Conservation (phyloP, 306 rosid genomes). For the Cucumis sativus region Cucumber_9930_V3 NC_026658.2:23383501-23384000, state of each 20-base stretch:
- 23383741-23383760: neutral
- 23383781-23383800: conserved; percentile 25
- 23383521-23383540: conserved; percentile 23
- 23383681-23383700: conserved; percentile 61
- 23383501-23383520: too few relatives aligned
- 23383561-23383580: conserved; percentile 66
- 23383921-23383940: neutral
- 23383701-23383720: conserved; percentile 32
- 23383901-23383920: neutral
- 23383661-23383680: conserved; percentile 69
- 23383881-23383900: neutral
- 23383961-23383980: neutral
- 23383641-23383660: conserved; percentile 53
- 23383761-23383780: conserved; percentile 14
- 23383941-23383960: conserved; percentile 5
- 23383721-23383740: conserved; percentile 23
- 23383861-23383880: conserved; percentile 5
- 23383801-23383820: neutral
- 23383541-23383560: conserved; percentile 36
- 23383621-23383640: conserved; percentile 42
- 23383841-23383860: conserved; percentile 16
- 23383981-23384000: neutral
- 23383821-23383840: conserved; percentile 8
- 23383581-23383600: conserved; percentile 72
- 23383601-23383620: conserved; percentile 77